Base-by-base conservation (phyloP, 1,139 yeast genomes). In the Hemisphaericaspora subhashii region DNA sequence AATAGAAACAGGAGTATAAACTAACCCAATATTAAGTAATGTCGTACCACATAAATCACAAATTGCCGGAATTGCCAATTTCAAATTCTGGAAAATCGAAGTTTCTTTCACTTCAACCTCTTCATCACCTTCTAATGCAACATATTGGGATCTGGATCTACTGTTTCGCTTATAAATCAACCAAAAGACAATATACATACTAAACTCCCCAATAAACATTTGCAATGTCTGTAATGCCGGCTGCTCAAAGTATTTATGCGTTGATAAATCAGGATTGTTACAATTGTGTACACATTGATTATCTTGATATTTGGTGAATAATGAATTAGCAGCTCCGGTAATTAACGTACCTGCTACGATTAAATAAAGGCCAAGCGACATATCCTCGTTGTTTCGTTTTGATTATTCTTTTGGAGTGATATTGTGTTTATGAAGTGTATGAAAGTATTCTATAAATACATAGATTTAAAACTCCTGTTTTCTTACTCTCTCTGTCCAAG, bases 141-240 rank as follows among this genome's bases (percentile, higher is more conserved):
- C 45, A 37, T 58, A 57, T 4, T 6, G 4, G n/a, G 3, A 4
- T 24, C 15, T n/a, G 27, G 14, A 3, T 14, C 45, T 45, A 25
- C 41, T n/a, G n/a, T n/a, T 46, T 3, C 14, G 26, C 26, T 52
- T 50, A 43, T 65, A 62, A n/a, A n/a, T n/a, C 42, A 65, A 43
- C 36, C 55, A 51, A 63, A 79, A 68, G 35, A 71, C 75, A 46
- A 77, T 41, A 68, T 79, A 61, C 54, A 80, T 71, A 18, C 68
- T 60, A 35, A 77, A 60, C 53, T 86, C 95, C 15, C 94, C 95
- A 4, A 83, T 58, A 54, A 86, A 86, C 95, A 86, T 86, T 58
- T 86, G 94, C 22, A 83, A 66, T 1, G 94, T 83, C 55, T 86
- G 95, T 31, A 86, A 61, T 3, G 83, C 89, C 0, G 95, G 95